Base-by-base conservation (phyloP, 2,329 filamentous ascomycete species). In the Alternaria ethzedia region DNA sequence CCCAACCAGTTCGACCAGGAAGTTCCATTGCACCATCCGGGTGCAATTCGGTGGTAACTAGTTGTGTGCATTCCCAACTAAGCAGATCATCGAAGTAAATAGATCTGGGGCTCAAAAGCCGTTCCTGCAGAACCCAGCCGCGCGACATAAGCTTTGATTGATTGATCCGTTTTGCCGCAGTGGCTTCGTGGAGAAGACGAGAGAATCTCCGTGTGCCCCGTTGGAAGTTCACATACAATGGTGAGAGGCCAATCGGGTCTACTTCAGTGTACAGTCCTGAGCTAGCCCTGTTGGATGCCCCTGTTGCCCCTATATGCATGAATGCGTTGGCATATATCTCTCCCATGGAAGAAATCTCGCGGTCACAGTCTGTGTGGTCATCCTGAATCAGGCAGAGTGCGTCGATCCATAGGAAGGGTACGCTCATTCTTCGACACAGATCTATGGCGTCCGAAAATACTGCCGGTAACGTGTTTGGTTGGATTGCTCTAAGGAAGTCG, bases 401-500 rank as follows among this genome's bases (percentile, higher is more conserved):
- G 3, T 36, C 32, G 13, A 36, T 36, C 32, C 32, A 36, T 36
- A 36, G 1, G 32, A 36, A 36, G 15, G 32, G 15, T n/a, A 36
- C 4, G 0, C 13, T 3, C 0, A 36, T 0, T 36, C 32, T 8
- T 36, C 32, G 32, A 36, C 32, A 36, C 32, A 36, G 1, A 15
- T 36, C 32, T 1, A 36, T 36, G 3, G 32, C 32, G 32, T 36
- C 32, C 0, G 5, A 0, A 5, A 36, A 36, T 0, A 36, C 32
- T 3, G 32, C 15, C 0, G 32, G 32, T 36, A 36, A 36, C 1
- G 0, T 36, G 1, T 36, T 9, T 0, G 32, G 13, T 36, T 36
- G 0, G 13, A 36, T 36, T 0, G 0, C 32, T 36, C 3, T 15
- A 36, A n/a, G 32, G 0, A 36, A 0, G 0, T n/a, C 32, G 7